Conservation (phyloP, 345 rosid species). For the Odontarrhena argentea region DNA sequence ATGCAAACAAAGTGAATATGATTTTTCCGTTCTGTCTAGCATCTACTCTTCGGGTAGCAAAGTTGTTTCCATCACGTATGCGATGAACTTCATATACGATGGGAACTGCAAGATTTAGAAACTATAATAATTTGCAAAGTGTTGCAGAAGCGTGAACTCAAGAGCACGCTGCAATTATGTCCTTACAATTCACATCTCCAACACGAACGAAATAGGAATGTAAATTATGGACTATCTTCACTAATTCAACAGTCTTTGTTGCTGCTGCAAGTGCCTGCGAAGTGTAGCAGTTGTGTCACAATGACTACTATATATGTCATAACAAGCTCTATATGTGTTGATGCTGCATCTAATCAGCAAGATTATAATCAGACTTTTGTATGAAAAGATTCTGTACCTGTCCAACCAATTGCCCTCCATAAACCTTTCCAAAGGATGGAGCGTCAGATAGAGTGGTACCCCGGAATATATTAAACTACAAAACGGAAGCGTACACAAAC, state of each 20-base stretch:
- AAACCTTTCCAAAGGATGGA: constrained; percentile 83
- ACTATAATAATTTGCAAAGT: constrained; percentile 1
- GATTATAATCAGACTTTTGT: constrained; percentile 24
- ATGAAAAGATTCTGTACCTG: constrained; percentile 54
- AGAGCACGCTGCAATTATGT: not conserved
- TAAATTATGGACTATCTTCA: constrained; percentile 78
- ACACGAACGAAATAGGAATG: constrained; percentile 85
- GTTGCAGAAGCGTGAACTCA: not conserved
- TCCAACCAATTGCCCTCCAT: constrained; percentile 89
- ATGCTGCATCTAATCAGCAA: constrained; percentile 1
- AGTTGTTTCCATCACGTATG: constrained; percentile 79
- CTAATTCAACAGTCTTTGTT: constrained; percentile 78
- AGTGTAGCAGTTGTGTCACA: constrained; percentile 25
- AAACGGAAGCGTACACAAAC: constrained; percentile 16
- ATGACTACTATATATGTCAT: constrained; percentile 16
- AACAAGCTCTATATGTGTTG: constrained; percentile 12
- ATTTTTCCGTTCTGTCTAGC: constrained; percentile 82
- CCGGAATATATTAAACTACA: constrained; percentile 77
- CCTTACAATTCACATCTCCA: constrained; percentile 85
- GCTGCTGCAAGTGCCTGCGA: constrained; percentile 94
- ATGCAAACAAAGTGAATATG: constrained; percentile 73
- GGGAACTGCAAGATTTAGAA: constrained; percentile 61
- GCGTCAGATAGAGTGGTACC: constrained; percentile 85
- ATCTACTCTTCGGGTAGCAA: constrained; percentile 81
- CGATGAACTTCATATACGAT: constrained; percentile 70